These are phyloP conservation scores for Candida sp. DNA, from an alignment of 1,139 yeast genomes.

Conservation along the genomic window DNA sequence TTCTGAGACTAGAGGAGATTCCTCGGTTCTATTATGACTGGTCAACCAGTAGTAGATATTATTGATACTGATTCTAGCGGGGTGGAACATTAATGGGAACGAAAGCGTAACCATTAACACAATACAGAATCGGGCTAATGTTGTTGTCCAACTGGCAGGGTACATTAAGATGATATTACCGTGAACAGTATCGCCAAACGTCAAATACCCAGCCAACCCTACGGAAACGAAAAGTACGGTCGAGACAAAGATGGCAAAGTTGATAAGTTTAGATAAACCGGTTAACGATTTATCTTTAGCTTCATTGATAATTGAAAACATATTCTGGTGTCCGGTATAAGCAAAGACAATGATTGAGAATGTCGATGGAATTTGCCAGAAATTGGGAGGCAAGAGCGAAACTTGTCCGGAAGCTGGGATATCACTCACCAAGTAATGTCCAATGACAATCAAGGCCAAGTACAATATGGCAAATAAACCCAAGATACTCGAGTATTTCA, in stretches of 20 bases:
- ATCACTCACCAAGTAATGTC: constrained; percentile 33
- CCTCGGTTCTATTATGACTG: constrained; percentile 6
- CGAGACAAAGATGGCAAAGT: constrained; percentile 46
- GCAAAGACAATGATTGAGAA: constrained; percentile 48
- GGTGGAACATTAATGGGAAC: constrained; percentile 91
- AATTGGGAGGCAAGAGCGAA: constrained; percentile 52
- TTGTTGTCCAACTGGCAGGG: constrained; percentile 45
- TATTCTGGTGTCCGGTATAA: constrained; percentile 49
- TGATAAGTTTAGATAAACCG: constrained; percentile 51
- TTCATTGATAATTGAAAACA: constrained; percentile 48
- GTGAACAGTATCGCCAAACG: constrained; percentile 40
- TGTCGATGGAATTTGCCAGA: constrained; percentile 63
- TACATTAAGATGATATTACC: constrained; percentile 83
- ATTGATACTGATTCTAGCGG: constrained; percentile 81
- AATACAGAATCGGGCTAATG: constrained; percentile 70
- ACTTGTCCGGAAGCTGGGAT: constrained; percentile 57
- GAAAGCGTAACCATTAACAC: constrained; percentile 83
- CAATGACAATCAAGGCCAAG: constrained; percentile 34
- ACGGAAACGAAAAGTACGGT: constrained; percentile 33
- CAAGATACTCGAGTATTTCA: constrained; percentile 41
- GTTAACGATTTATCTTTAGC: constrained; percentile 52
- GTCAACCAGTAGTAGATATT: constrained; percentile 61
- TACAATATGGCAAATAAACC: constrained; percentile 41
- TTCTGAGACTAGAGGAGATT: constrained; percentile 11
- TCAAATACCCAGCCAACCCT: constrained; percentile 42